Conservation (phyloP, 2,329 filamentous ascomycete species). For the Akanthomyces uredinophilus region DNA sequence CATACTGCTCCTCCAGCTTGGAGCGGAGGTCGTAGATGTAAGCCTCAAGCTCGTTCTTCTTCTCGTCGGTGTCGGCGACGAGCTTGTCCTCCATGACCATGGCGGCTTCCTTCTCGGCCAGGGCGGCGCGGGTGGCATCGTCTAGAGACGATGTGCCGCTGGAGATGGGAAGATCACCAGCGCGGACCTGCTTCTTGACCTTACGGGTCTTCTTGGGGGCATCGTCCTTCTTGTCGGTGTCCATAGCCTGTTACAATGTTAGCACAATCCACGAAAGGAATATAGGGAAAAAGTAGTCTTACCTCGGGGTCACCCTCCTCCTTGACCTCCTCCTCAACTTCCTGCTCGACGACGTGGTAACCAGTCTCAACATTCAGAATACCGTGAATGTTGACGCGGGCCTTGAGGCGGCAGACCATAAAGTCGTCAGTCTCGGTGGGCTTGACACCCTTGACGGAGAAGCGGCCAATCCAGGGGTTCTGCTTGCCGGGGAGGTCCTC, state of each 20-base stretch:
- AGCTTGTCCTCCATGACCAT: constrained; percentile 99
- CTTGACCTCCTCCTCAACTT: constrained; percentile 89
- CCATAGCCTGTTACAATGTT: constrained; percentile 62
- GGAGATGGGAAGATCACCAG: constrained; percentile 87
- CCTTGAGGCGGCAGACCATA: constrained; percentile 99
- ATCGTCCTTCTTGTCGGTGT: constrained; percentile 67
- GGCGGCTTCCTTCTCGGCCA: constrained; percentile 73
- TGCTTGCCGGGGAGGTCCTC: constrained; percentile 82
- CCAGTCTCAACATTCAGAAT: constrained; percentile 93
- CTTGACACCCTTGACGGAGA: constrained; percentile 97
- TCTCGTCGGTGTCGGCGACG: constrained; percentile 95
- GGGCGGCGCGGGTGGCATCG: constrained; percentile 56
- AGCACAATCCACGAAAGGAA: constrained; percentile 19
- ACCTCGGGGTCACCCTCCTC: constrained; percentile 67
- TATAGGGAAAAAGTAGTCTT: constrained; percentile 39
- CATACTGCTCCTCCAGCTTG: constrained; percentile 89
- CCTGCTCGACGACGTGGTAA: constrained; percentile 96
- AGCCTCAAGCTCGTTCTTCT: constrained; percentile 99
- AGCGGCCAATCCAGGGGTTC: constrained; percentile 92
- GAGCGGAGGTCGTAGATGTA: constrained; percentile 96
- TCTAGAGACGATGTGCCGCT: constrained; percentile 80
- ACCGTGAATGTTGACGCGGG: constrained; percentile 91
- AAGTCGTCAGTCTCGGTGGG: constrained; percentile 91
- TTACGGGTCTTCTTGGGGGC: constrained; percentile 85
- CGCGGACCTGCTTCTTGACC: constrained; percentile 98